Conservation (phyloP, 257 asterid species). For the Handroanthus guayacan region DNA sequence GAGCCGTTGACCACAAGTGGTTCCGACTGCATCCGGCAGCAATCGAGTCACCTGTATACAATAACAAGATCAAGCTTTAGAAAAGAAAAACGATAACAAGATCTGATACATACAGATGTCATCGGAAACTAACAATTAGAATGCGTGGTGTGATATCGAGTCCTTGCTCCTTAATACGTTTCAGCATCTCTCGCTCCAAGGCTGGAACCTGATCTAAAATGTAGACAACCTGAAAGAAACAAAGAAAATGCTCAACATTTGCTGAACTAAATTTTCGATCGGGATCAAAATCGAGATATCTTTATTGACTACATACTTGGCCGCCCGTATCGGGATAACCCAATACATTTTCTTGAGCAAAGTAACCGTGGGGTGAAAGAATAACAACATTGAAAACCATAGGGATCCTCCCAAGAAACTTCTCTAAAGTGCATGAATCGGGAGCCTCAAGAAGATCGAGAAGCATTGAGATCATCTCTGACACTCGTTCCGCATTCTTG, state of each 20-base stretch:
- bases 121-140: conserved; percentile 56
- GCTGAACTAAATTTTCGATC: too few species aligned
- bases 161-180: conserved; percentile 86
- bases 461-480: conserved; percentile 71
- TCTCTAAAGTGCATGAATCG: conserved; percentile 75
- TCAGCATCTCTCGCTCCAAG: conserved; percentile 77
- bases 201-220: conserved; percentile 92
- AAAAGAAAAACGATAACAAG: neutral
- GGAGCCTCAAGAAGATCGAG: conserved; percentile 83
- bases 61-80: neutral
- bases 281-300: neutral
- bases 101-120: neutral
- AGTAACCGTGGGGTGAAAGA: conserved; percentile 83
- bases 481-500: conserved; percentile 57
- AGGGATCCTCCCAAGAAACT: conserved; percentile 68
- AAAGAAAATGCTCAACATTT: neutral
- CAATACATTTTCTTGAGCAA: conserved; percentile 82
- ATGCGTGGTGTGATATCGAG: conserved; percentile 75
- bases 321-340: conserved; percentile 91
- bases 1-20: conserved; percentile 77
- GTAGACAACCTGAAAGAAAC: conserved; percentile 66
- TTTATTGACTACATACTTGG: conserved; percentile 48
- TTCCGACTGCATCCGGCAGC: conserved; percentile 83
- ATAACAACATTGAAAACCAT: conserved; percentile 85
- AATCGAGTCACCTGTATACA: conserved; percentile 63